Conservation (phyloP, 2,329 filamentous ascomycete species). For the Colletotrichum musae region DNA sequence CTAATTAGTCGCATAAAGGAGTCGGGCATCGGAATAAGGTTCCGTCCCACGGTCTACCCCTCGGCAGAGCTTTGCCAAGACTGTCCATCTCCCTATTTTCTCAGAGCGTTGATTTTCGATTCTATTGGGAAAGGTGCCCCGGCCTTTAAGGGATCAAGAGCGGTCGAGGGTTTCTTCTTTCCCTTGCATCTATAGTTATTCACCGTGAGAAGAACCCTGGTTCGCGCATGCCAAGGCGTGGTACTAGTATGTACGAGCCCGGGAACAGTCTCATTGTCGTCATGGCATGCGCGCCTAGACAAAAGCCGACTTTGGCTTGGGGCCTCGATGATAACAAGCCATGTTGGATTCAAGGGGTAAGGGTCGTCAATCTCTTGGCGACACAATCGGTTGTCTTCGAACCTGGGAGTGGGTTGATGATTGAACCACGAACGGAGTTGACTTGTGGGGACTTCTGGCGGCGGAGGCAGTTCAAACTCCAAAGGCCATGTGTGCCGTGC, state of each 20-base stretch:
- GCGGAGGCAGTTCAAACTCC: neutral
- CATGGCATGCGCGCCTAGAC: neutral
- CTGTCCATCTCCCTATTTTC: too few relatives aligned
- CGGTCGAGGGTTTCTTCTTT: too few relatives aligned
- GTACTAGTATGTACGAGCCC: neutral
- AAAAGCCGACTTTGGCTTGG: neutral
- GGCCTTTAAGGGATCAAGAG: too few relatives aligned
- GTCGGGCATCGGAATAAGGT: too few relatives aligned
- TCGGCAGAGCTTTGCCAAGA: too few relatives aligned
- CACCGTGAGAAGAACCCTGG: neutral
- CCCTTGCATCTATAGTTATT: too few relatives aligned
- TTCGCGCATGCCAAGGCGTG: neutral
- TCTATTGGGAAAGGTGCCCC: too few relatives aligned
- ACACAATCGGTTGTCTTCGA: neutral
- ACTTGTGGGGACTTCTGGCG: neutral
- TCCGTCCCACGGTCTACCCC: too few relatives aligned
- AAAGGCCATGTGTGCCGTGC: neutral
- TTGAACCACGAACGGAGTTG: neutral
- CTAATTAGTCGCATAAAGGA: too few relatives aligned
- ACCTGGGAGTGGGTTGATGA: neutral
- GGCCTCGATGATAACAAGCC: neutral
- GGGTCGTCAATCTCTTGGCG: neutral
- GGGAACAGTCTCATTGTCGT: neutral
- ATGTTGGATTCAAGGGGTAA: neutral
- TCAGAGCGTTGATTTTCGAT: too few relatives aligned